phyloP scores from a whole-genome alignment of 2,329 filamentous ascomycete genomes.

The Paraconiothyrium brasiliense region DNA sequence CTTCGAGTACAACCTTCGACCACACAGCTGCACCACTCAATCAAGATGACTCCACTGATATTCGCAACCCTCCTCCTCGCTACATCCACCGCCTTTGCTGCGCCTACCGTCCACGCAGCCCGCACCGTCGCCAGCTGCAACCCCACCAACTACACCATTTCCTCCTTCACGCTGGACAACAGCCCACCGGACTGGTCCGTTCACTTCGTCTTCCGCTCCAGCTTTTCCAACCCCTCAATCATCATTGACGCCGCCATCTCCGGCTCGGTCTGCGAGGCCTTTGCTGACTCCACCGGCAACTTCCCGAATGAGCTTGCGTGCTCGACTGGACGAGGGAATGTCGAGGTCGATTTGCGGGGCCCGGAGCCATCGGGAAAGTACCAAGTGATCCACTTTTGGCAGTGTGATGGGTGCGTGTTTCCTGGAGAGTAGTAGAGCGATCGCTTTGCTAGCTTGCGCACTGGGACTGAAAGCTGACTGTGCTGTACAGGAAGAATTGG shows the following conservation, averaged over 20 bases:
- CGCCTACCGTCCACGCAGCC: not conserved
- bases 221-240: conserved; percentile 26
- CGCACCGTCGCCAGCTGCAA: conserved; percentile 25
- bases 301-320: conserved; percentile 37
- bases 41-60: conserved; percentile 24
- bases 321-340: conserved; percentile 23
- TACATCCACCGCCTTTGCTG: conserved; percentile 22
- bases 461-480: not conserved
- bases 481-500: conserved; percentile 5
- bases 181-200: conserved; percentile 25
- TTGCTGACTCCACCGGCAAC: conserved; percentile 16
- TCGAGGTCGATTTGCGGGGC: conserved; percentile 33
- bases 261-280: conserved; percentile 32
- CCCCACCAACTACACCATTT: conserved; percentile 38
- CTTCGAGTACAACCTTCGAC: not conserved
- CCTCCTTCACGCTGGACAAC: conserved; percentile 29
- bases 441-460: no score
- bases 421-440: no score
- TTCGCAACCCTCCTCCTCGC: conserved; percentile 29
- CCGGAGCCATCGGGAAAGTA: conserved; percentile 29
- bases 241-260: conserved; percentile 29
- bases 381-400: conserved; percentile 41
- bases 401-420: conserved; percentile 37
- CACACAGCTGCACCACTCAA: not conserved
- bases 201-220: conserved; percentile 36